Evolutionary conservation across 345 rosid species (phyloP), one percentile per base, ranked within the genome.

Genomic region (Erysimum cheiranthoides): DNA sequence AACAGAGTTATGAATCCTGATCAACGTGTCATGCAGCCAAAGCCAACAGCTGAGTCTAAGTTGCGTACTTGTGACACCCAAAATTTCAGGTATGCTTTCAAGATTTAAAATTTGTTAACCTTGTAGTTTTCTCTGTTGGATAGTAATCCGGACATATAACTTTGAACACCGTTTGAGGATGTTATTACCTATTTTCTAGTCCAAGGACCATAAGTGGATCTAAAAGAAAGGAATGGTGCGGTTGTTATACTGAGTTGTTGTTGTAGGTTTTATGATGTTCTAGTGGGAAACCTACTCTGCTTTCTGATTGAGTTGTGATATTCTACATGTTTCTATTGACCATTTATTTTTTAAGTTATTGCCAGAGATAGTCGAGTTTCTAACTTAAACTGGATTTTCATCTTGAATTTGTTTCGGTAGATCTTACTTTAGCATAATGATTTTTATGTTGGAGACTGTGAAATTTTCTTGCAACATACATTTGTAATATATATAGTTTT

Each of bases 11-110:
- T 86, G 52, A 83, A 80, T 77, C 75, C 79, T 87, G 96, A 92
- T 63, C 90, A 81, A 63, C 87, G 86, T 52, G 46, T 83, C 51
- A 81, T 84, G 84, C 92, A 71, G 73, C 82, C 80, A 1, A 92
- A 95, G 80, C 80, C 81, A 59, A 78, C 71, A 73, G 52, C 84
- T 51, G 98, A 88, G 72, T 81, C 93, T 58, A 90, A 88, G 90
- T 68, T 84, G 77, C 86, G 86, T 38, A 80, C 91, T 68, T 84
- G 87, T 79, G 96, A 92, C 84, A 78, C 84, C 63, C 93, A 84
- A 72, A 67, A 76, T 69, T 89, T 84, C 87, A 90, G 99, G 99
- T 92, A 82, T 27, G 38, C 65, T 68, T 65, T 70, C 50, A 40
- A 49, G 42, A 25, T 72, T 10, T 32, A 45, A 62, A 6, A 34